These are phyloP conservation scores for Neurospora sp. DNA, from an alignment of 2,329 filamentous ascomycete genomes.

Conservation along the genomic window DNA sequence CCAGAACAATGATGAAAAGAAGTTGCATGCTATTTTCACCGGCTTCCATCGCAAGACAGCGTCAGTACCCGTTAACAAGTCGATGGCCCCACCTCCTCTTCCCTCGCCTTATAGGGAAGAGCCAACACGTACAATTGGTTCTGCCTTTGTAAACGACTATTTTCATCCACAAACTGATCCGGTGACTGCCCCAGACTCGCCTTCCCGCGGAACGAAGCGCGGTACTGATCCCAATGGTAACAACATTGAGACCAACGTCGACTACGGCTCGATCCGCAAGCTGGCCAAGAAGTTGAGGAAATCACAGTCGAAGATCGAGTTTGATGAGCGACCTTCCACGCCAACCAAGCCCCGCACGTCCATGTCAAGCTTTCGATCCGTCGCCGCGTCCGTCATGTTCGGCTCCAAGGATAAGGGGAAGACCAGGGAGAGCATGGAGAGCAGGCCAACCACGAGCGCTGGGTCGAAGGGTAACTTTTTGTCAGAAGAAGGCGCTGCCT, in stretches of 20 bases:
- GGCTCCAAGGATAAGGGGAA: background rate
- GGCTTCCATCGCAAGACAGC: background rate
- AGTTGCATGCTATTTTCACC: conserved; percentile 1
- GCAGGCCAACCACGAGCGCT: background rate
- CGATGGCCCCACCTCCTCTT: background rate
- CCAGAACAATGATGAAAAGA: conserved; percentile 2
- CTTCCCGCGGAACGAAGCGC: conserved; percentile 40
- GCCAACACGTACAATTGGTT: conserved; percentile 9
- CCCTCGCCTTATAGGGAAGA: conserved; percentile 7
- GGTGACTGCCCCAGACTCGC: conserved; percentile 4
- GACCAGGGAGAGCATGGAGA: background rate
- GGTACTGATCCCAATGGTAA: conserved; percentile 5
- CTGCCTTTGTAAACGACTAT: background rate
- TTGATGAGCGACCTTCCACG: conserved; percentile 11
- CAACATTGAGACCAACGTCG: conserved; percentile 20
- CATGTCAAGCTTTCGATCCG: conserved; percentile 3
- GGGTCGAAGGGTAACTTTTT: background rate
- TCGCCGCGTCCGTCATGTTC: background rate
- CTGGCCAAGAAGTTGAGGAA: conserved; percentile 45
- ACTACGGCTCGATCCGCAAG: conserved; percentile 17
- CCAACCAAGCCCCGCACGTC: conserved; percentile 10
- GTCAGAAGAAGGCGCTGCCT: background rate
- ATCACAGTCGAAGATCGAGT: conserved; percentile 35
- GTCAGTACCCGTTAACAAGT: background rate
- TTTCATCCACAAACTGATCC: background rate